Evolutionary conservation across 208 protist genomes (phyloP), one percentile per base, ranked within the genome.

Genomic region (Angomonas ambiguus): DNA sequence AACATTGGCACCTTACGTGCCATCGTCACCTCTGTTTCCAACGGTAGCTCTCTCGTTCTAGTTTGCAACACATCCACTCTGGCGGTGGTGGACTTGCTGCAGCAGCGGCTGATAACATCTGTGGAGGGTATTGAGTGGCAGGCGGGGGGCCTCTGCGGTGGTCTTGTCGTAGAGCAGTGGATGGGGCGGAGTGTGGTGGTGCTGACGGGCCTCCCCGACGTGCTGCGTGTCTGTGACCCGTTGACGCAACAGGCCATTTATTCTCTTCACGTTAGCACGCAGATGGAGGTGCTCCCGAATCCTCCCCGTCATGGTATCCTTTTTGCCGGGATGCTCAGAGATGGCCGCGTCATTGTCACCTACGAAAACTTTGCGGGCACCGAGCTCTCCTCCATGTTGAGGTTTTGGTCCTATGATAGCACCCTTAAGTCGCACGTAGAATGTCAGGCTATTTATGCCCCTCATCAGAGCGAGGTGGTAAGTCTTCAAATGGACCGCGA

Each of bases 91-190:
- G 82, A 92, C 34, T 60, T 92, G 28, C 70, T 91, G 24, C 79
- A 89, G 69, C 85, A 87, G 85, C 71, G 67, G 16, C 63, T 92
- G 57, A 62, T 80, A 25, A 61, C 69, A 10, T 74, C 69, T 27
- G 82, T 80, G 65, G 85, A 95, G 56, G 88, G 88, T 25, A 82
- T 95, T 34, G 84, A 95, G 72, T 95, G 88, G 88, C 77, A 82
- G 30, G 65, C 73, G n/a, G 78, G 77, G 48, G 78, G 82, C 66
- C 61, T 76, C 5, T 92, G 84, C 69, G 77, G 61, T 32, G 88
- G 83, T 2, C 71, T 95, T 10, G 74, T 92, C 20, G 83, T 95
- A 11, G 78, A 82, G 41, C 66, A 76, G 45, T 95, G 85, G 84
- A 76, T 80, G 51, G 88, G 86, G 10, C 83, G 86, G 59, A 70